These are phyloP conservation scores for Rubia tinctorum DNA, from an alignment of 305 asterid species.

Conservation along the genomic window DNA sequence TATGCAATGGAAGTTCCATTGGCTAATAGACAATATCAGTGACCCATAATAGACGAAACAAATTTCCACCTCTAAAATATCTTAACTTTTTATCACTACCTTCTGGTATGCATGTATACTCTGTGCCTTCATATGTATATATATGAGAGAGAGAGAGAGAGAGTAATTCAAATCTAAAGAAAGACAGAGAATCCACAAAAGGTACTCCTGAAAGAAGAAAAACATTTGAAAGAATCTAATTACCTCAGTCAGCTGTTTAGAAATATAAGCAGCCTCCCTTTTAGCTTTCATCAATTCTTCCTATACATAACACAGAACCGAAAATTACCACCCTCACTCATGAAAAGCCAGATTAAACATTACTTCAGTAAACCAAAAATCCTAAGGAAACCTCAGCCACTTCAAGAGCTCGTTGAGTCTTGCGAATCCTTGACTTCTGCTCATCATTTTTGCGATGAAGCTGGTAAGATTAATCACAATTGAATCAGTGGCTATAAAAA, in stretches of 20 bases:
- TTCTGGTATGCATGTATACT: neutral
- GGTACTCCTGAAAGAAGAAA: neutral
- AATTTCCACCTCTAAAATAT: neutral
- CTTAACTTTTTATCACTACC: neutral
- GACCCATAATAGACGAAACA: neutral
- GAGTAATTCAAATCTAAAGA: neutral
- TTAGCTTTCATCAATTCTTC: slow-evolving; percentile 50
- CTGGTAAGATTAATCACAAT: slow-evolving; percentile 23
- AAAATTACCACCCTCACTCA: slow-evolving; percentile 12
- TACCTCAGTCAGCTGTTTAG: slow-evolving; percentile 40
- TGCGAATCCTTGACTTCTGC: slow-evolving; percentile 38
- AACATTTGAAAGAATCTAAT: slow-evolving; percentile 6
- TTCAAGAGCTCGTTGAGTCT: slow-evolving; percentile 39
- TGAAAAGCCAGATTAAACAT: neutral
- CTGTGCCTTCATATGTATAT: neutral
- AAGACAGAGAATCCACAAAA: neutral
- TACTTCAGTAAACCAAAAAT: neutral
- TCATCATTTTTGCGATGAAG: slow-evolving; percentile 39
- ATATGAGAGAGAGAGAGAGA: slow-evolving; percentile 1
- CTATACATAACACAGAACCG: slow-evolving; percentile 23
- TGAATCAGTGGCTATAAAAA: neutral
- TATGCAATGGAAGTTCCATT: too few relatives aligned
- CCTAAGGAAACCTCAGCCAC: slow-evolving; percentile 41
- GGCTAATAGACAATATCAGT: neutral
- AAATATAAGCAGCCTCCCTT: slow-evolving; percentile 36